These are phyloP conservation scores for Hypoxylon sp. DNA, from an alignment of 2,329 filamentous ascomycete species.

Conservation along the genomic window DNA sequence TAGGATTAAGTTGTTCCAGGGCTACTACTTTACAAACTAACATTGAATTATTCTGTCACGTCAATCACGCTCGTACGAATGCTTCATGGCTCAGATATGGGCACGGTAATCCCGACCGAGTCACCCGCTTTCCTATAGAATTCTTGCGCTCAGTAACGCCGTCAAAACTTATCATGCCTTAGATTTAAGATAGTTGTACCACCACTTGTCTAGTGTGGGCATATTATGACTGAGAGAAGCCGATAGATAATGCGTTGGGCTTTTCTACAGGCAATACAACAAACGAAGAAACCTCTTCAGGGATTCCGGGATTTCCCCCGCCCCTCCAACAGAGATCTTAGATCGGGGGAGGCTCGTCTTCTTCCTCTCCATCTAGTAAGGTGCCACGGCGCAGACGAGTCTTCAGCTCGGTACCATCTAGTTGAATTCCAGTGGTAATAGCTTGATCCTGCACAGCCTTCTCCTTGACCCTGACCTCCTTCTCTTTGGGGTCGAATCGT, in stretches of 20 bases:
- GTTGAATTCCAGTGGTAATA: slow-evolving; percentile 54
- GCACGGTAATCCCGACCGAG: neutral
- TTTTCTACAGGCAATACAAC: slow-evolving; percentile 4
- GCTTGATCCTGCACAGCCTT: slow-evolving; percentile 46
- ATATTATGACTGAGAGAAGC: neutral
- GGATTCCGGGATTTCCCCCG: neutral
- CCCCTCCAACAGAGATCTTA: slow-evolving; percentile 27
- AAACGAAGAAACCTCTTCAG: neutral
- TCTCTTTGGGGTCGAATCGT: slow-evolving; percentile 73
- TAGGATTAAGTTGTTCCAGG: neutral
- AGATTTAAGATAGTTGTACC: slow-evolving; percentile 3
- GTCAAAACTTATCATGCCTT: neutral
- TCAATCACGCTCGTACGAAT: neutral
- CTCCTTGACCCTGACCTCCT: slow-evolving; percentile 45
- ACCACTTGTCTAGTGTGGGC: neutral
- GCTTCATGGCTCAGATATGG: neutral
- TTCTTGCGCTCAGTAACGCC: neutral
- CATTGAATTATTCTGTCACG: neutral
- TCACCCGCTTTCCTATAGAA: neutral
- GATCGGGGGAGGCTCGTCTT: slow-evolving; percentile 53
- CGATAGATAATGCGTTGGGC: neutral
- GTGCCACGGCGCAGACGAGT: slow-evolving; percentile 50
- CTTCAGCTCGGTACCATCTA: slow-evolving; percentile 33
- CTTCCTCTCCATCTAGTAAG: slow-evolving; percentile 54
- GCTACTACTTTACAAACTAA: slow-evolving; percentile 7